These are phyloP conservation scores for Amanita bisporigera DNA, from an alignment of 1,284 basidiomycete species.

Conservation along the genomic window DNA sequence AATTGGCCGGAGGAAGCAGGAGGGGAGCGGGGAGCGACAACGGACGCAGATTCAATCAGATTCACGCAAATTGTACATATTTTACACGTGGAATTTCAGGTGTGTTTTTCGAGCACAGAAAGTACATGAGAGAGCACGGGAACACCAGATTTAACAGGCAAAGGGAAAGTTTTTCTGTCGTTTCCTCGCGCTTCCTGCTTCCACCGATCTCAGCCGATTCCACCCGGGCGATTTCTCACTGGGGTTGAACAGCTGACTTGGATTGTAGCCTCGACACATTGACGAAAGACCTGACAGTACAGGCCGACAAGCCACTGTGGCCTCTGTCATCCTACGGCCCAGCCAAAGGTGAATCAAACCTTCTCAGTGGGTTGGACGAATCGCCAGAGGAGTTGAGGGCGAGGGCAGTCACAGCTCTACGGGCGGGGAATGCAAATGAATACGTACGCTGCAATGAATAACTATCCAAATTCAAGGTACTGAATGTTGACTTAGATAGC, in stretches of 20 bases:
- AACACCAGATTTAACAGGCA: too few species aligned
- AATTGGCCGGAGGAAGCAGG: too few species aligned
- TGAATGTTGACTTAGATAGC: conserved; percentile 20
- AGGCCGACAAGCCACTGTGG: conserved; percentile 77
- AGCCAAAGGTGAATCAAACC: conserved; percentile 74
- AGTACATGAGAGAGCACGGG: too few species aligned
- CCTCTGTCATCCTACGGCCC: conserved; percentile 84
- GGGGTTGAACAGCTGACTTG: background rate
- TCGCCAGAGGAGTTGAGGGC: conserved; percentile 83
- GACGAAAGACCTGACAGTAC: conserved; percentile 60
- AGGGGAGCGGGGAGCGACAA: too few species aligned
- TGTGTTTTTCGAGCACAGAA: too few species aligned
- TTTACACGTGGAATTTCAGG: too few species aligned
- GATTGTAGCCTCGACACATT: conserved; percentile 62
- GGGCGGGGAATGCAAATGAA: conserved; percentile 61
- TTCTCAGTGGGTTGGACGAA: conserved; percentile 74
- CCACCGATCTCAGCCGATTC: too few species aligned
- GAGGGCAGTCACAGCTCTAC: conserved; percentile 65
- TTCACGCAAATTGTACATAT: too few species aligned
- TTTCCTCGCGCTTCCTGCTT: too few species aligned
- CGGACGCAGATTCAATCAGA: too few species aligned
- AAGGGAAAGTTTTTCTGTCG: too few species aligned
- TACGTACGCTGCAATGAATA: conserved; percentile 62
- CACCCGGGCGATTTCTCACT: too few species aligned
- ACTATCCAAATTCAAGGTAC: background rate